Base-by-base conservation (phyloP, 2,329 filamentous ascomycete species). In the Fusarium compactum region DNA sequence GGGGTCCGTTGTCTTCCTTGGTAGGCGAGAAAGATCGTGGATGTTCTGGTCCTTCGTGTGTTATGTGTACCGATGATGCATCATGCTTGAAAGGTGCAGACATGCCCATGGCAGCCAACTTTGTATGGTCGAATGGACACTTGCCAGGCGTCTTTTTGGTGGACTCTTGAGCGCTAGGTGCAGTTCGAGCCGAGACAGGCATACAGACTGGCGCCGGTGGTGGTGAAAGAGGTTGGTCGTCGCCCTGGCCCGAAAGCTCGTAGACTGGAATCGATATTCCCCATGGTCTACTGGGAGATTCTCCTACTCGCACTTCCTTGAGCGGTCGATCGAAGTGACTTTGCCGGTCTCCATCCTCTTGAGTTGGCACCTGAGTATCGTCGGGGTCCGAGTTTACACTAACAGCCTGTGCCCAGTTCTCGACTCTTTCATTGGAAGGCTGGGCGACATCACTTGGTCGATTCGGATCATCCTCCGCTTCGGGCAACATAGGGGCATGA, bases 251-350 rank as follows among this genome's bases (percentile, higher is more conserved):
- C 22, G 78, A 75, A 8, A 78, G 69, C 53, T 86, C 83, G 67
- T 86, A 84, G 40, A 88, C 79, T 5, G 95, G 95, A 1, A 98
- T 91, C 8, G 89, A 89, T 55, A 98, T 97, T 8, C 95, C 95
- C 95, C 95, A 98, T 16, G 95, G 95, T 46, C 95, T 87, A 79
- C 92, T 97, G 8, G 95, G 95, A 16, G 93, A 97, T 80, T 98
- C 95, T 45, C 95, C 95, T 24, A 98, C 90, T n/a, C 95, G 87
- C 12, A 98, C 89, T 74, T 98, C 95, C 77, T 95, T 93, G 55
- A 98, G 80, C 0, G 92, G 90, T 46, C 95, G 88, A 71, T 97
- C 94, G 77, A 97, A 98, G 75, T 91, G 92, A 61, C 90, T 86
- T 69, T 90, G 85, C 60, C 94, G 87, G 46, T 90, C 87, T 3